Evolutionary conservation across 805 yeast species (phyloP), one percentile per base, ranked within the genome.

Genomic region (Teunomyces cretensis): DNA sequence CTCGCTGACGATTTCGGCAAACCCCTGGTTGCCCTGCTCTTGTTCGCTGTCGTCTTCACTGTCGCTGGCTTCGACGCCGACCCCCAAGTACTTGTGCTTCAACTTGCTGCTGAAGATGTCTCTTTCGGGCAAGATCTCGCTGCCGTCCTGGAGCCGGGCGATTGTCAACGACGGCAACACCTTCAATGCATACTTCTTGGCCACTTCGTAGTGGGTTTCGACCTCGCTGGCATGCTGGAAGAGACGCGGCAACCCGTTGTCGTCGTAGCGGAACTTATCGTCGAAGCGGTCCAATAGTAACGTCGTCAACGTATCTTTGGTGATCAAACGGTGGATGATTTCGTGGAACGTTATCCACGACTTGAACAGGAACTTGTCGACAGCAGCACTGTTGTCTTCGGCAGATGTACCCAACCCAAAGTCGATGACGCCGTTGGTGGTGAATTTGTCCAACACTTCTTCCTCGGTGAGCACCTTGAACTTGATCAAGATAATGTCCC

Each of bases 251-350:
- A 88, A 65, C 2, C 91, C 95, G 48, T 83, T 77, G 30, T 78
- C 83, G 61, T 90, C 97, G 61, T 86, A 94, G 54, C 92, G 76
- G 70, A 94, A 92, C 35, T 66, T 71, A 46, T 83, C 88, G 55
- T 92, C 97, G 67, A 94, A 92, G 47, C 80, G 71, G 48, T 88
- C 95, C 58, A 88, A 82, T 58, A 92, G 65, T 19, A 88, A 74
- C 43, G 74, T 70, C 1, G 84, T 71, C 6, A 87, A 78, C 15
- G 77, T 80, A 43, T 87, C 96, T 47, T 80, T 85, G 24, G 80
- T 76, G 40, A 87, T 64, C 52, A 78, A 75, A 45, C 84, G 86
- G 53, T 76, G 83, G 37, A 86, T 72, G 19, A 79, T 70, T 8
- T 72, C 75, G 47, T 80, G 75, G 49, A 90, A 79, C 19, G 72